These are phyloP conservation scores for Penicillium sp. DNA, from an alignment of 2,329 filamentous ascomycete genomes.

Conservation along the genomic window DNA sequence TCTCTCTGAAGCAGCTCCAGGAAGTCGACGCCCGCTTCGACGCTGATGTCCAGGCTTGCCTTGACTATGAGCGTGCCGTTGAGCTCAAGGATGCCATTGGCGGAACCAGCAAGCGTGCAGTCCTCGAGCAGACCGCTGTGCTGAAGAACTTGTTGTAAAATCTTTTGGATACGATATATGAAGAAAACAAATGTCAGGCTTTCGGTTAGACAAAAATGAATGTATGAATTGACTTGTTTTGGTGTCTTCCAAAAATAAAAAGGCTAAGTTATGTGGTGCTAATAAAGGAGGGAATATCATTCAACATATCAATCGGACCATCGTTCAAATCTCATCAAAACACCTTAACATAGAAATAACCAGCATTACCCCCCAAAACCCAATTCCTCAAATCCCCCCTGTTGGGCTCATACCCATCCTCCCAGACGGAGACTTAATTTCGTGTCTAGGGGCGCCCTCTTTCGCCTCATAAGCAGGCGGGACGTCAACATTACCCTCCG, in stretches of 20 bases:
- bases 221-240: slow-evolving; percentile 12
- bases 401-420: slow-evolving; percentile 7
- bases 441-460: not conserved
- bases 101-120: slow-evolving; percentile 71
- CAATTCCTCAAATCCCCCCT: not conserved
- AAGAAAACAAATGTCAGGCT: slow-evolving; percentile 13
- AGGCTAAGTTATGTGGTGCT: not conserved
- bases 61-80: slow-evolving; percentile 81
- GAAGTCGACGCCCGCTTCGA: slow-evolving; percentile 68
- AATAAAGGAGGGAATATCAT: slow-evolving; percentile 3
- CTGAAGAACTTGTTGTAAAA: slow-evolving; percentile 55
- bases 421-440: slow-evolving; percentile 17
- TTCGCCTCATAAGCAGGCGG: slow-evolving; percentile 18
- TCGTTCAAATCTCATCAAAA: slow-evolving; percentile 1
- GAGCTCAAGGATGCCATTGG: slow-evolving; percentile 76
- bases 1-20: slow-evolving; percentile 66
- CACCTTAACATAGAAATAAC: not conserved
- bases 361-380: not conserved
- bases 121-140: slow-evolving; percentile 67
- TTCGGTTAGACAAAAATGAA: slow-evolving; percentile 26
- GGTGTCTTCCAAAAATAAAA: not conserved
- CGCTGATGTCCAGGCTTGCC: slow-evolving; percentile 66
- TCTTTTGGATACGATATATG: slow-evolving; percentile 7
- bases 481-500: slow-evolving; percentile 3
- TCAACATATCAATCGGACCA: not conserved